These are phyloP conservation scores for Flaveria trinervia DNA, from an alignment of 129 eudicot species.

Conservation along the genomic window DNA sequence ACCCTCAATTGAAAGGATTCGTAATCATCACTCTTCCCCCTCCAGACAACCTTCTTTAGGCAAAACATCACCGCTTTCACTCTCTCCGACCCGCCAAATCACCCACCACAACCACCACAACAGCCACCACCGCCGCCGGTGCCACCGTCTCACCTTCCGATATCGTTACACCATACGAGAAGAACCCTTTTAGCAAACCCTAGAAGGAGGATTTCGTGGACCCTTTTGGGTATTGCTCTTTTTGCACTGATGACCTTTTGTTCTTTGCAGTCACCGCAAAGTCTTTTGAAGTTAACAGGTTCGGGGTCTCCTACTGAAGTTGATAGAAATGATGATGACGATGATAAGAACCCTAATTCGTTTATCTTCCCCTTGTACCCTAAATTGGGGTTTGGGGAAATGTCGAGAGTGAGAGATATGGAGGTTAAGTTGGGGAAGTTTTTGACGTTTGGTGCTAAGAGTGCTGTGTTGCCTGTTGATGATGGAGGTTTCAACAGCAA, in stretches of 20 bases:
- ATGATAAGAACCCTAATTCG: conserved; percentile 40
- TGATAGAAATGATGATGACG: conserved; percentile 38
- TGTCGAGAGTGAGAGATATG: conserved; percentile 36
- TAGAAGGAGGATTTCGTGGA: conserved; percentile 19
- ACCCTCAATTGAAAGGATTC: conserved; percentile 37
- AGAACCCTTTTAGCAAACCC: conserved; percentile 26
- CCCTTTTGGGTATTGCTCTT: conserved; percentile 43
- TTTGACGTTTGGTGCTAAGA: conserved; percentile 36
- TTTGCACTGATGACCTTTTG: conserved; percentile 41
- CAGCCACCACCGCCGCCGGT: conserved; percentile 15
- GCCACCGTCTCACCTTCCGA: conserved; percentile 27
- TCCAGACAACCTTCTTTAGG: conserved; percentile 66
- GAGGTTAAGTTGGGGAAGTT: conserved; percentile 70
- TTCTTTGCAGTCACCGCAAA: conserved; percentile 33
- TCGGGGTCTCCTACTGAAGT: conserved; percentile 3
- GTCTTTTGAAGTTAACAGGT: conserved; percentile 25
- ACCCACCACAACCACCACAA: conserved; percentile 18
- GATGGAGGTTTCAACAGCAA: conserved; percentile 41
- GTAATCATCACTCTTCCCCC: conserved; percentile 70
- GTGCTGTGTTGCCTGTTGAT: conserved; percentile 37
- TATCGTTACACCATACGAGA: conserved; percentile 30
- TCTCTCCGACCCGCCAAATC: conserved; percentile 33
- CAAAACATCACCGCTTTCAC: conserved; percentile 67
- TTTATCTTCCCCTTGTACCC: conserved; percentile 59
- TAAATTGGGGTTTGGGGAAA: conserved; percentile 39